A percentile compares a stretch with the other conserved stretches of the same genome.
phyloP scores from a whole-genome alignment of 2,329 filamentous ascomycete species.

The Diaporthe velutina region DNA sequence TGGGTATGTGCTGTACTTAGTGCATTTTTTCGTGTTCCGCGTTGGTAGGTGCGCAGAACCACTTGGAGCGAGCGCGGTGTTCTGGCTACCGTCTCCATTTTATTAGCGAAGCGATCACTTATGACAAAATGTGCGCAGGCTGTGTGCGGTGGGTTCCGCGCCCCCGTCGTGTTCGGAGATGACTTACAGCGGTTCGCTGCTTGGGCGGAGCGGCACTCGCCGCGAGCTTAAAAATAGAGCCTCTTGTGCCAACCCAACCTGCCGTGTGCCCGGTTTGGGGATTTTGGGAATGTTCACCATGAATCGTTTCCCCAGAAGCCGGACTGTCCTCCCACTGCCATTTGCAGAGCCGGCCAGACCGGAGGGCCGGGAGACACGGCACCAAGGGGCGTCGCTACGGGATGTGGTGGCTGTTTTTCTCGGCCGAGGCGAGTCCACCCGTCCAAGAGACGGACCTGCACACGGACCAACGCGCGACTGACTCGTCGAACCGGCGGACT shows the following conservation, averaged over 20 bases:
- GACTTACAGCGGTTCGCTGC: neutral
- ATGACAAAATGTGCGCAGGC: neutral
- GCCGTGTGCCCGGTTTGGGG: neutral
- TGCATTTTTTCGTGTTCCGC: neutral
- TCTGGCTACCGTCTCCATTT: neutral
- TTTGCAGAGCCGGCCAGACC: neutral
- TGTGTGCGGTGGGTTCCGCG: neutral
- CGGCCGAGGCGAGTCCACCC: constrained; percentile 14
- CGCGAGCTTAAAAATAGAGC: constrained; percentile 11
- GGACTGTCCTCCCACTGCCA: neutral
- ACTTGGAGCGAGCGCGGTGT: neutral
- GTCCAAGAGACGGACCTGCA: neutral
- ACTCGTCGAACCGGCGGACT: constrained; percentile 18
- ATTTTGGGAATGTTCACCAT: neutral
- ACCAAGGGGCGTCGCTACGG: neutral
- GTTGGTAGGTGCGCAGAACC: neutral
- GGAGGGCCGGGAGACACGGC: neutral
- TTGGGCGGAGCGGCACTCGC: neutral
- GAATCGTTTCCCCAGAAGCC: neutral
- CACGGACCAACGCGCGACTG: constrained; percentile 12
- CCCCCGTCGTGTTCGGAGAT: constrained; percentile 26
- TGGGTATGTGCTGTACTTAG: no score
- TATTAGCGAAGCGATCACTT: constrained; percentile 19
- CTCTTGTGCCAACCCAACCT: neutral
- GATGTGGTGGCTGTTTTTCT: constrained; percentile 8